Percentiles rank a stretch among this genome's conserved stretches.
These are phyloP conservation scores for Eleusine coracana DNA, from an alignment of 176 grass and related monocot species.

Conservation along the genomic window DNA sequence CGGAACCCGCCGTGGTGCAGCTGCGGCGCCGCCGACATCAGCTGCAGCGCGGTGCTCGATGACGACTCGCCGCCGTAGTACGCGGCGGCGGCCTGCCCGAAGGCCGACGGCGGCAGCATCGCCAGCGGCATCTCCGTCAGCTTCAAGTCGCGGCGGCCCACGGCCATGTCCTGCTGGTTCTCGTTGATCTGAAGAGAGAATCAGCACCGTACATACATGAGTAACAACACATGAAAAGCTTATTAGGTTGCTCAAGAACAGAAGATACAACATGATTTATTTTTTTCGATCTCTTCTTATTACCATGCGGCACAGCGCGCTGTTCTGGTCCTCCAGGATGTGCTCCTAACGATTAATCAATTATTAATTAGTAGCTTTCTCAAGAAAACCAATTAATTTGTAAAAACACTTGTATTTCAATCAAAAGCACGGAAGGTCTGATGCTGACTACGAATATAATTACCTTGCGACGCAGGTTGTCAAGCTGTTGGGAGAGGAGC, in stretches of 20 bases:
- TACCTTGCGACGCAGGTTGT: slow-evolving; percentile 88
- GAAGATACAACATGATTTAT: neutral
- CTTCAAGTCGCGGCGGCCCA: slow-evolving; percentile 38
- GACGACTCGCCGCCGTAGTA: slow-evolving; percentile 50
- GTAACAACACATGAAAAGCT: neutral
- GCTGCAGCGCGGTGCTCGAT: slow-evolving; percentile 66
- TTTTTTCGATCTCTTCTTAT: neutral
- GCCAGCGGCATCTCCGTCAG: slow-evolving; percentile 50
- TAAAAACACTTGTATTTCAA: neutral
- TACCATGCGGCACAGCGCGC: slow-evolving; percentile 70
- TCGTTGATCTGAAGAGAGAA: slow-evolving; percentile 34
- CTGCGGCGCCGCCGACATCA: slow-evolving; percentile 55
- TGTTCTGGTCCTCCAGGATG: slow-evolving; percentile 82
- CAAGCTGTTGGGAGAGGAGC: slow-evolving; percentile 76
- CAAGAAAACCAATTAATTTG: too few species aligned
- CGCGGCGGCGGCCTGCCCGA: slow-evolving; percentile 29
- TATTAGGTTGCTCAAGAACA: neutral
- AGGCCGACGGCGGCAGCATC: slow-evolving; percentile 55
- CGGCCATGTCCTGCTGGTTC: slow-evolving; percentile 40
- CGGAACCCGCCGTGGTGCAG: slow-evolving; percentile 52
- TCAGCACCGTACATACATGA: neutral
- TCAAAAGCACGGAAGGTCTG: neutral
- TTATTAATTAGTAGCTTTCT: neutral
- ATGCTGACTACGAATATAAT: neutral
- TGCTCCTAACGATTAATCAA: slow-evolving; percentile 56